Percentiles rank a stretch among this genome's conserved stretches.
phyloP scores from a whole-genome alignment of 225 moss, liverwort and hornwort species.

The Pseudoscleropodium purum region DNA sequence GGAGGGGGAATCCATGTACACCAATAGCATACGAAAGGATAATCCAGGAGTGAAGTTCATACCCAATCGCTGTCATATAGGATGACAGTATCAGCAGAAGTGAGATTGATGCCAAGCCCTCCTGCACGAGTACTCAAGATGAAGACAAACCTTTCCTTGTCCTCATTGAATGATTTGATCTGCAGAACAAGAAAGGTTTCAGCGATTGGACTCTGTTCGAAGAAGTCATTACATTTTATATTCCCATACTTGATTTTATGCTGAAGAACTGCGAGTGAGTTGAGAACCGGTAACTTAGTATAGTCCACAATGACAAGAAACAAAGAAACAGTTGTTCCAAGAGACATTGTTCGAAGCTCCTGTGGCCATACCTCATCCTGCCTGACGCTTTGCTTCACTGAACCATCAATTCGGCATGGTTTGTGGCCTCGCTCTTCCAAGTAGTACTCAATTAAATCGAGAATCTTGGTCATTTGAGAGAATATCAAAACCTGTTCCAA shows the following conservation, averaged over 20 bases:
- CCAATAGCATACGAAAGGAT: neutral
- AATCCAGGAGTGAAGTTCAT: neutral
- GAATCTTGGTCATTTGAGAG: conserved; percentile 89
- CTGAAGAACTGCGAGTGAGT: neutral
- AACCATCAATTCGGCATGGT: conserved; percentile 85
- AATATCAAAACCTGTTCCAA: conserved; percentile 63
- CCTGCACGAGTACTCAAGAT: conserved; percentile 89
- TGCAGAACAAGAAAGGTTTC: conserved; percentile 19
- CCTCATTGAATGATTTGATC: conserved; percentile 81
- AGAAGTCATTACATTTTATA: neutral
- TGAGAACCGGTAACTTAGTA: neutral
- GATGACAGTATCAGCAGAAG: conserved; percentile 86
- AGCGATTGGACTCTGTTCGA: neutral
- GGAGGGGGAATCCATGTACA: neutral
- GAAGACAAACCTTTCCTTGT: conserved; percentile 55
- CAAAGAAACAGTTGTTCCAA: neutral
- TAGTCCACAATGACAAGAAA: neutral
- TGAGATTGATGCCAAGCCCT: conserved; percentile 96
- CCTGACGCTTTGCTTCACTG: conserved; percentile 45
- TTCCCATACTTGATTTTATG: neutral
- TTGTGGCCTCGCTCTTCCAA: conserved; percentile 60
- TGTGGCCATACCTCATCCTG: conserved; percentile 47
- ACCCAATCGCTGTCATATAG: conserved; percentile 96
- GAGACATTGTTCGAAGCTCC: neutral
- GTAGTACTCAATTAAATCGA: conserved; percentile 79